These are phyloP conservation scores for Bjerkandera adusta DNA, from an alignment of 1,284 basidiomycete genomes.

Conservation along the genomic window DNA sequence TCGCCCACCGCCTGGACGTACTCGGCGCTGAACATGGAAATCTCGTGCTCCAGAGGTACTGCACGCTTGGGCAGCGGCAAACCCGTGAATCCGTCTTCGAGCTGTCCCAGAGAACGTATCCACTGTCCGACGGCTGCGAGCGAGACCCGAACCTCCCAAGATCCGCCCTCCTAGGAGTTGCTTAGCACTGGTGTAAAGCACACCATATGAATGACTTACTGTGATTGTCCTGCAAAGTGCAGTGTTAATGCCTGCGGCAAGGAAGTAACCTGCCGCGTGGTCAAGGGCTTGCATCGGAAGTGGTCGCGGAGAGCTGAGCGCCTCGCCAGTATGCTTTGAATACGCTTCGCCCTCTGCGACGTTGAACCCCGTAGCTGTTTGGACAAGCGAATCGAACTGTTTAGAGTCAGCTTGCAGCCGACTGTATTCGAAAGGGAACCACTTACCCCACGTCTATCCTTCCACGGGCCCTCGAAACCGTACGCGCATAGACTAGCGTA, in stretches of 20 bases:
- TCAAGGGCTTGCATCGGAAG: conserved; percentile 66
- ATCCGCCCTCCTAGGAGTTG: conserved; percentile 53
- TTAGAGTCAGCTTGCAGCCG: background rate
- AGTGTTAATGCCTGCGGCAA: conserved; percentile 58
- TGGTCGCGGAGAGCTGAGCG: conserved; percentile 27
- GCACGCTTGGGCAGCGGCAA: conserved; percentile 34
- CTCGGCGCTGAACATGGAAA: conserved; percentile 29
- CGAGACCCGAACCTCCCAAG: conserved; percentile 60
- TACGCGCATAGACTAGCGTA: conserved; percentile 59
- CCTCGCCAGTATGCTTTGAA: conserved; percentile 27
- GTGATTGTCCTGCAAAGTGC: conserved; percentile 53
- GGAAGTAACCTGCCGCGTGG: conserved; percentile 59
- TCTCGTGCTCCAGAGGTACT: conserved; percentile 36
- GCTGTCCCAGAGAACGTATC: conserved; percentile 53
- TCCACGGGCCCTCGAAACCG: conserved; percentile 63
- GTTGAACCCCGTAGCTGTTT: conserved; percentile 66
- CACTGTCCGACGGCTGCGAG: conserved; percentile 54
- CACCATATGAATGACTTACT: conserved; percentile 30
- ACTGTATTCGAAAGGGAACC: background rate
- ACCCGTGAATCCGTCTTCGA: conserved; percentile 37
- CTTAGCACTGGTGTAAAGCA: background rate
- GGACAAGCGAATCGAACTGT: conserved; percentile 68
- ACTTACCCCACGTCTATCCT: conserved; percentile 49
- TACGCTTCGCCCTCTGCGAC: conserved; percentile 52
- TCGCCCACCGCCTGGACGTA: conserved; percentile 26